These are phyloP conservation scores for Leccinum truebloodii DNA, from an alignment of 768 basidiomycete species.

Conservation along the genomic window DNA sequence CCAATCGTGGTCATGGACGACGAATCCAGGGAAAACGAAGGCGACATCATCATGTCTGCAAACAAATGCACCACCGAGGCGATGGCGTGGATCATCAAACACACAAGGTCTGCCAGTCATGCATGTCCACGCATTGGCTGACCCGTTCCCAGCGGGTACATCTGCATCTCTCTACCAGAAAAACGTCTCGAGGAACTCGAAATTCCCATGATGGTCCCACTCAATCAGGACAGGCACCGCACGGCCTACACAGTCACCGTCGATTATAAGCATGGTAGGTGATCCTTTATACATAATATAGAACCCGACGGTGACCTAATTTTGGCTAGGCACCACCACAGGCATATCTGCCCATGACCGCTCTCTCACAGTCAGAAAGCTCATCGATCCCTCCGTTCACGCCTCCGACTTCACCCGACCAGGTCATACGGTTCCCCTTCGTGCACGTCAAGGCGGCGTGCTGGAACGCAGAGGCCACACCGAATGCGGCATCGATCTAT, in stretches of 20 bases:
- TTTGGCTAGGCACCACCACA: conserved; percentile 74
- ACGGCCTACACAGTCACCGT: conserved; percentile 97
- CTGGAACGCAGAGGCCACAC: conserved; percentile 92
- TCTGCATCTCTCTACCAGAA: conserved; percentile 83
- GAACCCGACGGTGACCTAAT: neutral
- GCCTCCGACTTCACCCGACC: conserved; percentile 85
- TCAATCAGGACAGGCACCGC: conserved; percentile 85
- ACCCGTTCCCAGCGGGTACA: conserved; percentile 71
- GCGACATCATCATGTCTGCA: conserved; percentile 91
- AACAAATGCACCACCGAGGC: conserved; percentile 86
- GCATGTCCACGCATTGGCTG: conserved; percentile 4
- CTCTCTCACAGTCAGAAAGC: conserved; percentile 79
- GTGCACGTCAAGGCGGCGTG: conserved; percentile 84
- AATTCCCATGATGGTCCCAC: conserved; percentile 92
- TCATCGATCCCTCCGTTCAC: conserved; percentile 59
- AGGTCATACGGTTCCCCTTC: conserved; percentile 93
- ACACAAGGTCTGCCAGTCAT: conserved; percentile 71
- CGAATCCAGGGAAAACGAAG: conserved; percentile 94
- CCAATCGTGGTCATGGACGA: conserved; percentile 99
- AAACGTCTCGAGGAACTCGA: conserved; percentile 74
- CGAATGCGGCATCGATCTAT: conserved; percentile 87
- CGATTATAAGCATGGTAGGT: conserved; percentile 83
- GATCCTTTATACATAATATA: neutral
- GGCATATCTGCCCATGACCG: conserved; percentile 98
- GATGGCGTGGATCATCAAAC: conserved; percentile 99